Percentiles rank a stretch among this genome's conserved stretches.
phyloP scores from a whole-genome alignment of 2,329 filamentous ascomycete genomes.

The Colletotrichum musicola region DNA sequence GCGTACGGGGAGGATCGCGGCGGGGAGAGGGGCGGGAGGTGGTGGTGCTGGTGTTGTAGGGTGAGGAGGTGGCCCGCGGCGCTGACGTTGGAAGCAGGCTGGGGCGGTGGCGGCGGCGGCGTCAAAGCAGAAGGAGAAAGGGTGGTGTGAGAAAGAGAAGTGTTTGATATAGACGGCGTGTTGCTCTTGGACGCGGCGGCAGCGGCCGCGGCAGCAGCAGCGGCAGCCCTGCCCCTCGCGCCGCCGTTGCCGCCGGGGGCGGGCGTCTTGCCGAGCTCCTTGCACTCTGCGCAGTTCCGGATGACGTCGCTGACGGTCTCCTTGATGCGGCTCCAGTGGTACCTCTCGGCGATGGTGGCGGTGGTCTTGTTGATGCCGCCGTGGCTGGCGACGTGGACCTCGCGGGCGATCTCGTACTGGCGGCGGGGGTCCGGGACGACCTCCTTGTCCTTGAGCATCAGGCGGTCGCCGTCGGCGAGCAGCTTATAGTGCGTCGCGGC shows the following conservation, averaged over 20 bases:
- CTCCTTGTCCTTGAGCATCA: slow-evolving; percentile 98
- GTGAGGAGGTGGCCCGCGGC: slow-evolving; percentile 34
- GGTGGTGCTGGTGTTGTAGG: slow-evolving; percentile 41
- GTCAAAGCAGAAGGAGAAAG: slow-evolving; percentile 7
- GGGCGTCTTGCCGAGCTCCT: slow-evolving; percentile 76
- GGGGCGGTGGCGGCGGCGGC: slow-evolving; percentile 12
- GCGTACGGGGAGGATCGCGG: slow-evolving; percentile 55
- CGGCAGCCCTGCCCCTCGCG: slow-evolving; percentile 26
- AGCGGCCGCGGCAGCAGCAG: slow-evolving; percentile 1
- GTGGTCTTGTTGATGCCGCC: slow-evolving; percentile 99
- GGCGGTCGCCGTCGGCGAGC: slow-evolving; percentile 74
- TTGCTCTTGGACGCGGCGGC: slow-evolving; percentile 4
- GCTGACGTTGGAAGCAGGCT: slow-evolving; percentile 34
- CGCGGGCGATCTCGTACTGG: slow-evolving; percentile 90
- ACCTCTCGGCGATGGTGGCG: slow-evolving; percentile 90
- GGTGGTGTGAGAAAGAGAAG: slow-evolving; percentile 10
- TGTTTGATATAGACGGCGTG: background rate
- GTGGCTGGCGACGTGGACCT: slow-evolving; percentile 80
- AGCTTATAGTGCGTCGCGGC: slow-evolving; percentile 97
- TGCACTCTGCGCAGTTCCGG: slow-evolving; percentile 90
- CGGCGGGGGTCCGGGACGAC: slow-evolving; percentile 90
- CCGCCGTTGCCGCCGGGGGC: slow-evolving; percentile 33
- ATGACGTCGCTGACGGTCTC: slow-evolving; percentile 97
- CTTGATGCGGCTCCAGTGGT: slow-evolving; percentile 98
- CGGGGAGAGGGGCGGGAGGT: slow-evolving; percentile 45